Conservation (phyloP, 2,329 filamentous ascomycete species). For the Polychaeton citri region DNA sequence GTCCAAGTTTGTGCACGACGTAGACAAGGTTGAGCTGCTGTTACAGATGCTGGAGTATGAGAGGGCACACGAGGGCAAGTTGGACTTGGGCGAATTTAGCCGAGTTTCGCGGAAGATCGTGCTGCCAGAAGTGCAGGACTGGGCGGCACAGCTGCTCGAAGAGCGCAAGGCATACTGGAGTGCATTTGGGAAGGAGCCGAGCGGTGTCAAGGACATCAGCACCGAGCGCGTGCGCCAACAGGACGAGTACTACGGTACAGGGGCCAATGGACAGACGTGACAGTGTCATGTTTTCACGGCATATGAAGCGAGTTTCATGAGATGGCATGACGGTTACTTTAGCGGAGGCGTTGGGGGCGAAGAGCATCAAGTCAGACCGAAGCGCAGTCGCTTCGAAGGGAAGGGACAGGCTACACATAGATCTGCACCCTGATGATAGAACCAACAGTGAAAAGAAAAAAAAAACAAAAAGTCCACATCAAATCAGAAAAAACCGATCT, state of each 20-base stretch:
- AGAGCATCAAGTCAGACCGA: too few relatives aligned
- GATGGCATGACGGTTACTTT: too few relatives aligned
- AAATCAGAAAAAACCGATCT: too few relatives aligned
- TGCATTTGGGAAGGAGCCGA: constrained; percentile 16
- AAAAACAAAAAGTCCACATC: too few relatives aligned
- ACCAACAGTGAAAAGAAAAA: too few relatives aligned
- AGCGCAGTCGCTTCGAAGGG: too few relatives aligned
- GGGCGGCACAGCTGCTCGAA: constrained; percentile 61
- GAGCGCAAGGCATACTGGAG: constrained; percentile 68
- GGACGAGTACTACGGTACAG: constrained; percentile 20
- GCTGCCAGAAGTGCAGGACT: constrained; percentile 64
- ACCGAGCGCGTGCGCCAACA: constrained; percentile 17
- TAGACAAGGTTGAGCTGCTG: constrained; percentile 92
- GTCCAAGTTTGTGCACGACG: constrained; percentile 82
- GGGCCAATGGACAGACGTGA: too few relatives aligned
- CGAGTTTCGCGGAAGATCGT: constrained; percentile 62
- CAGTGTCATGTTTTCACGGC: too few relatives aligned
- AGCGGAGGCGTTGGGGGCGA: too few relatives aligned
- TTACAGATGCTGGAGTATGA: constrained; percentile 97
- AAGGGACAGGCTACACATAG: too few relatives aligned
- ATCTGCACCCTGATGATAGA: too few relatives aligned
- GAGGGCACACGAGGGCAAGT: constrained; percentile 47
- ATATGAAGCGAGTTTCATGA: too few relatives aligned
- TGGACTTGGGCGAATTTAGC: constrained; percentile 78
- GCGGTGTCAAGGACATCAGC: constrained; percentile 10